A percentile compares a stretch with the other conserved stretches of the same genome.
Evolutionary conservation across 441 rosid species (phyloP).

Genomic region (Dalechampia spathulata): DNA sequence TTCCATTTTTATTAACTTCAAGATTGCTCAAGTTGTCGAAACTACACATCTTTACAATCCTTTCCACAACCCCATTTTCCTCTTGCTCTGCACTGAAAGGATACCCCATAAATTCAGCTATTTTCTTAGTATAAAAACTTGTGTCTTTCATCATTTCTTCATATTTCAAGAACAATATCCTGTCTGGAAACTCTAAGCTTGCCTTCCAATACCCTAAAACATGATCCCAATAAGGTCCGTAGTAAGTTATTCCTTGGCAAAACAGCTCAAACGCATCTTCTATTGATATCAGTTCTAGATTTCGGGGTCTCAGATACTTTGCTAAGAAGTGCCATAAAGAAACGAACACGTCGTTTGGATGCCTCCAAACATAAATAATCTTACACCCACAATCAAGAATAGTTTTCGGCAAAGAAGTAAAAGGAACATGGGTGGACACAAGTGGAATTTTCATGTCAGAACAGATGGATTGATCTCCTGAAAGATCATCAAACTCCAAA

Average conservation of each 20-base stretch:
- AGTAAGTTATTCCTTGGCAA: conserved; percentile 7
- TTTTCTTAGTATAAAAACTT: not conserved
- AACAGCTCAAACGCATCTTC: conserved; percentile 18
- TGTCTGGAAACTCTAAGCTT: conserved; percentile 13
- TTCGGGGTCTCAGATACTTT: not conserved
- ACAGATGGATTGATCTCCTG: fast-evolving
- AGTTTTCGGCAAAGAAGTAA: conserved; percentile 5
- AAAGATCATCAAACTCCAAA: conserved; percentile 3
- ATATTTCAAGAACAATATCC: conserved; percentile 16
- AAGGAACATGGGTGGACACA: conserved; percentile 15
- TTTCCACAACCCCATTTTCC: conserved; percentile 14
- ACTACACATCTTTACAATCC: conserved; percentile 21
- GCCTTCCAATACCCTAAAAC: conserved; percentile 21
- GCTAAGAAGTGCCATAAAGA: conserved; percentile 4
- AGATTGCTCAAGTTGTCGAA: conserved; percentile 14
- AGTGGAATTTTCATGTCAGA: not conserved
- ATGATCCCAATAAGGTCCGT: conserved; percentile 29
- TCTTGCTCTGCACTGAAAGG: conserved; percentile 24
- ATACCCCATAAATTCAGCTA: conserved; percentile 31
- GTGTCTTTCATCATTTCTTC: conserved; percentile 16
- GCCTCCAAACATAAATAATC: conserved; percentile 18
- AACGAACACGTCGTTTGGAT: conserved; percentile 18
- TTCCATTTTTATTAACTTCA: conserved; percentile 12
- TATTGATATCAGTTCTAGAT: not conserved
- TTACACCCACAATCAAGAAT: conserved; percentile 5